phyloP scores from a whole-genome alignment of 2,329 filamentous ascomycete genomes.

The Rhynchosporium graminicola region DNA sequence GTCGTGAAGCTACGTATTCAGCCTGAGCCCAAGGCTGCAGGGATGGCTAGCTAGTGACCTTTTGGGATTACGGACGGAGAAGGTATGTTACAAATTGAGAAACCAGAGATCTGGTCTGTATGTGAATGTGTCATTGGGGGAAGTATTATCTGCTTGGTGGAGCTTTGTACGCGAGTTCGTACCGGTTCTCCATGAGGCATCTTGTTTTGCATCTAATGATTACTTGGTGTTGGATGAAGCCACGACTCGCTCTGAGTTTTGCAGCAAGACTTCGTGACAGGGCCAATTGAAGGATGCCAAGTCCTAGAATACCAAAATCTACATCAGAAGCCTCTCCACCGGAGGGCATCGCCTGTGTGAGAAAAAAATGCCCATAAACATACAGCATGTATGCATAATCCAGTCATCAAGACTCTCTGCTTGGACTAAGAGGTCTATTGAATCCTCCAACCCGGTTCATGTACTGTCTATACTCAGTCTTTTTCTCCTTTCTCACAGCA shows the following conservation, averaged over 20 bases:
- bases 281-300: not conserved
- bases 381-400: not conserved
- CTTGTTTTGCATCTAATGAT: not conserved
- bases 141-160: slow-evolving; percentile 8
- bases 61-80: slow-evolving; percentile 9
- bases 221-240: not conserved
- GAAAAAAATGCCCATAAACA: not conserved
- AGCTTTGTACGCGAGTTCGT: not conserved
- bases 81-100: slow-evolving; percentile 11
- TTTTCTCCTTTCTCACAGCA: slow-evolving; percentile 86
- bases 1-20: slow-evolving; percentile 27
- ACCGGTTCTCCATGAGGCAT: not conserved
- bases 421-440: slow-evolving; percentile 72
- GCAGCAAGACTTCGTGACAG: not conserved
- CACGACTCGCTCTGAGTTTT: not conserved
- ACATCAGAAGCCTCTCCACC: too few species aligned
- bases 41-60: slow-evolving; percentile 23
- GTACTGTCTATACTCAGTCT: slow-evolving; percentile 93
- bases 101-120: slow-evolving; percentile 17
- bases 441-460: slow-evolving; percentile 87
- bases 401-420: slow-evolving; percentile 32
- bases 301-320: not conserved
- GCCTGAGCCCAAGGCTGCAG: slow-evolving; percentile 37
- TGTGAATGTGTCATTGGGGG: slow-evolving; percentile 7
- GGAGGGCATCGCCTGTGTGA: not conserved